Base-by-base conservation (phyloP, 805 yeast species). In the Zygosaccharomyces bisporus region DNA sequence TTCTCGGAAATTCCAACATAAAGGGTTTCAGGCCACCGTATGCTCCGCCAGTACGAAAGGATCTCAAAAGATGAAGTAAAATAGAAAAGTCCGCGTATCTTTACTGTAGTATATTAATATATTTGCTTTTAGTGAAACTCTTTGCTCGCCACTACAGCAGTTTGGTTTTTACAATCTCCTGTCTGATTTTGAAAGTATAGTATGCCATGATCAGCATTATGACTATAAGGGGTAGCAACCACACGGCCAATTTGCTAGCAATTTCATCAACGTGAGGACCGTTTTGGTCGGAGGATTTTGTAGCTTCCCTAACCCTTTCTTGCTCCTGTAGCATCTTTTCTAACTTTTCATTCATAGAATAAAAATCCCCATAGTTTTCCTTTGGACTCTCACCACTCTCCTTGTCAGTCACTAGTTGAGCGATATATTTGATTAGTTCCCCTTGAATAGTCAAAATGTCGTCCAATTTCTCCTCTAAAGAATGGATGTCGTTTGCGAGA, bases 21-120 rank as follows among this genome's bases (percentile, higher is more conserved):
- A 61, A 64, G 42, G 69, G 71, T 7, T 61, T 66, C 29, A 72
- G 65, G 47, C 77, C 81, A 7, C 72, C 76, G 1, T 77, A 73
- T 52, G 51, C 47, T 14, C 41, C 41, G 7, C 35, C 42, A 9
- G 29, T 34, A 43, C 46, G 42, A 12, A 35, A 41, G 37, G 42
- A 40, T 6, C 14, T 14, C 13, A 36, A 33, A 23, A 14, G 20
- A 18, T 39, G 37, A 14, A 19, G 4, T 12, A 23, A 32, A 13
- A 21, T 3, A 13, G 18, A 21, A 10, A 6, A 24, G 21, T 21
- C 17, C 8, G 9, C 24, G 12, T 24, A 20, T 24, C n/a, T 36
- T 7, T 12, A 5, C 14, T 25, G 23, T 16, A 3, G 19, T 12
- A 18, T n/a, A 13, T 14, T 39, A 33, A 18, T 29, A 30, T 30